Evolutionary conservation across 495 filamentous ascomycete genomes (phyloP).

Genomic region (Hyphodiscus hymeniophilus): DNA sequence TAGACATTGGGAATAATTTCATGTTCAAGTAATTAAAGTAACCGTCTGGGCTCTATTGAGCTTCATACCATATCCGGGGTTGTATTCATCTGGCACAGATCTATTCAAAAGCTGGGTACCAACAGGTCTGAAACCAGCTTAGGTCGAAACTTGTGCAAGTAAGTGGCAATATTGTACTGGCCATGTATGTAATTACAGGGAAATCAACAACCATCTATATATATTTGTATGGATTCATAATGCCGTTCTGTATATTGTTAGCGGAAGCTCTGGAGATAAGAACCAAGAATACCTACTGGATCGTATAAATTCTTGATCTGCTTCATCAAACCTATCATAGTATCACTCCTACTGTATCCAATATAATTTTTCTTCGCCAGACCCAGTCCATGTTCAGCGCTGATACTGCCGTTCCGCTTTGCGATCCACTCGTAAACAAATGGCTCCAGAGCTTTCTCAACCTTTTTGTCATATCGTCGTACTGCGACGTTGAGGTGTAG

Average conservation of each 20-base stretch:
- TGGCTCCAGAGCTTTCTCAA: slow-evolving; percentile 85
- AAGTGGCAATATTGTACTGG: no score
- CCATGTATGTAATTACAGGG: no score
- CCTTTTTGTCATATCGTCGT: slow-evolving; percentile 73
- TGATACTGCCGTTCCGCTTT: slow-evolving; percentile 80
- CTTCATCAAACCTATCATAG: slow-evolving; percentile 85
- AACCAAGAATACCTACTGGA: slow-evolving; percentile 82
- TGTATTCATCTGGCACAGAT: no score
- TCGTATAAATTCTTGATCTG: slow-evolving; percentile 87
- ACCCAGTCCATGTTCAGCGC: slow-evolving; percentile 90
- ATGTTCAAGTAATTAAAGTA: no score
- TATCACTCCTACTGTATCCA: slow-evolving; percentile 81
- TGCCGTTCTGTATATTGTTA: slow-evolving; percentile 49
- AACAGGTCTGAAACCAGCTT: no score
- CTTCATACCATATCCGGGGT: no score
- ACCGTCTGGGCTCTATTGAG: no score
- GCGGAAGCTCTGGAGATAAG: background rate
- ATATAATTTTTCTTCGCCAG: slow-evolving; percentile 92
- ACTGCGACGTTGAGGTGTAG: slow-evolving; percentile 85
- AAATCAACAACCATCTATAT: slow-evolving; percentile 31
- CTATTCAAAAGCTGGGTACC: no score
- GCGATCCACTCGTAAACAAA: slow-evolving; percentile 97
- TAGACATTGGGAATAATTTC: no score
- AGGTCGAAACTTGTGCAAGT: no score
- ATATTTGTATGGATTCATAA: slow-evolving; percentile 92